Base-by-base conservation (phyloP, 352 stramenopile species). In the Phytopythium chamaehyphon region DNA sequence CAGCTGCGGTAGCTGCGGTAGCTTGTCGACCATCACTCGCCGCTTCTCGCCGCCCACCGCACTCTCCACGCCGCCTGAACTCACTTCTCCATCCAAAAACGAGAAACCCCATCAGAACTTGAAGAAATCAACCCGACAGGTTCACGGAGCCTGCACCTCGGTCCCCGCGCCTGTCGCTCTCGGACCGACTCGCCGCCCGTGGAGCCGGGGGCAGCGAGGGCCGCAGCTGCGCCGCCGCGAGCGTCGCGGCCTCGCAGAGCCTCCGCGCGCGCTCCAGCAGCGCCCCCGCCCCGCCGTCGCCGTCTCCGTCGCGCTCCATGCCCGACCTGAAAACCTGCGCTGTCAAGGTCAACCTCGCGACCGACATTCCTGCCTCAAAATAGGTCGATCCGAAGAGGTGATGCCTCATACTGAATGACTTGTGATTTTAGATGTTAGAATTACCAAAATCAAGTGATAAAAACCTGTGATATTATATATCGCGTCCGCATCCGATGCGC, bases 191-290 rank as follows among this genome's bases (percentile, higher is more conserved):
- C 35, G 31, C 11, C 33, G 21, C 33, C 3, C 33, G 47, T 7
- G 35, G 12, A 18, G 15, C 11, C 14, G 35, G 0, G 11, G 18
- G 26, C 47, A 53, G 35, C 47, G 47, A 36, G 6, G 47, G 47
- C 15, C 42, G 35, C 47, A 36, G 31, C 3, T 5, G 28, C 47
- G 15, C 21, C 35, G 35, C 47, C 3, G 19, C 21, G 10, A 44
- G 15, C 23, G 52, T 66, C 11, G 55, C 69, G 0, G 71, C 71
- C 36, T 69, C 38, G 39, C 66, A 82, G 31, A 86, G 43, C 3
- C 64, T 49, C 6, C 69, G 54, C 26, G 69, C 72, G 26, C 74
- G 72, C 53, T 76, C 64, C 35, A 86, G 61, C 43, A 86, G 51
- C 51, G 74, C 69, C 15, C 6, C 48, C 5, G 62, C 57, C 21